phyloP scores from a whole-genome alignment of 495 filamentous ascomycete genomes.

The Talaromyces trachyspermus region DNA sequence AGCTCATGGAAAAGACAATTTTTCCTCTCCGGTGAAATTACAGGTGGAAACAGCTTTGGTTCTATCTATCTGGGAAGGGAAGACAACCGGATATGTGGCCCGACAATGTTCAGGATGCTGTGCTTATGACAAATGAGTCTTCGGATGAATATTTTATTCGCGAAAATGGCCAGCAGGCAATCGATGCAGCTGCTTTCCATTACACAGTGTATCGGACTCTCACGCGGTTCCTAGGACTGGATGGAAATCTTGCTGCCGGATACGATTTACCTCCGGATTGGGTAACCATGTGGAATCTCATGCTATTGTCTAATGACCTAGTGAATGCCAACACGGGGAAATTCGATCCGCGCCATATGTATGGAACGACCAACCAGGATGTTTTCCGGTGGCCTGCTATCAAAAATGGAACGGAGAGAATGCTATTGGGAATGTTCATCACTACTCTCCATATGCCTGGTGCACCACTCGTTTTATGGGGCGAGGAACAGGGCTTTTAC shows the following conservation, averaged over 20 bases:
- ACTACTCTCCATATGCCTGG: constrained; percentile 60
- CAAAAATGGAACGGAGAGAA: constrained; percentile 52
- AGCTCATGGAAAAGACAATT: constrained; percentile 51
- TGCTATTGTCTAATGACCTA: constrained; percentile 58
- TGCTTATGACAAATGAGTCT: constrained; percentile 38
- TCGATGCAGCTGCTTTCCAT: constrained; percentile 63
- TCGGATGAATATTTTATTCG: constrained; percentile 48
- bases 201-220: constrained; percentile 65
- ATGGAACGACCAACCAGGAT: constrained; percentile 64
- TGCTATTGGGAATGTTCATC: constrained; percentile 56
- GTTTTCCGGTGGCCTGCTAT: constrained; percentile 69
- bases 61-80: constrained; percentile 63
- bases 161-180: constrained; percentile 44
- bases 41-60: constrained; percentile 54
- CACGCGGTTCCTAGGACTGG: constrained; percentile 58
- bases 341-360: constrained; percentile 68
- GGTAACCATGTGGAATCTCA: constrained; percentile 54
- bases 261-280: constrained; percentile 54
- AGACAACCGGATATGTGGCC: constrained; percentile 47
- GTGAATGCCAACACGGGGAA: constrained; percentile 57
- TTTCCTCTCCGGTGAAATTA: constrained; percentile 61
- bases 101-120: constrained; percentile 37
- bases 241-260: constrained; percentile 54
- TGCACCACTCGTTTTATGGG: constrained; percentile 58
- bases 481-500: constrained; percentile 67